These are phyloP conservation scores for Pseudozyma thailandica DNA, from an alignment of 1,284 basidiomycete species.

Conservation along the genomic window DNA sequence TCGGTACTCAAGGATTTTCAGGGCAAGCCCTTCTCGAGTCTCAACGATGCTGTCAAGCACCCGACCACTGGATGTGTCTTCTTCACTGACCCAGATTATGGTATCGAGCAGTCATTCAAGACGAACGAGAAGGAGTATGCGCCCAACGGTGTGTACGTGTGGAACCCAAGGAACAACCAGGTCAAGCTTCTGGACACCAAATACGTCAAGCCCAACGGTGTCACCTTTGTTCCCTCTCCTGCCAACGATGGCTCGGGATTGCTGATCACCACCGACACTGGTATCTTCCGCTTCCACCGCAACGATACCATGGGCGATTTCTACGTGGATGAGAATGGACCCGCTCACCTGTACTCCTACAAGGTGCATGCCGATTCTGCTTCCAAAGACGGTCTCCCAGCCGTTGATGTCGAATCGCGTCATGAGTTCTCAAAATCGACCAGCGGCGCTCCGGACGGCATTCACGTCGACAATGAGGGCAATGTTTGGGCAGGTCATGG, in stretches of 20 bases:
- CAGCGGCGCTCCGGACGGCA: constrained; percentile 43
- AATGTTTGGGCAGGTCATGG: constrained; percentile 53
- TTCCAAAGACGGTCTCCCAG: constrained; percentile 26
- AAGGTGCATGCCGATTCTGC: constrained; percentile 22
- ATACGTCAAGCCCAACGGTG: constrained; percentile 51
- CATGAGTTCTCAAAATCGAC: constrained; percentile 29
- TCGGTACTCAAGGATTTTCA: constrained; percentile 16
- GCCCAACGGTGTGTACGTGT: constrained; percentile 47
- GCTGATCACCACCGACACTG: constrained; percentile 47
- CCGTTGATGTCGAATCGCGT: constrained; percentile 23
- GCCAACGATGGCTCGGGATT: constrained; percentile 34
- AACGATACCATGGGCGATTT: constrained; percentile 38
- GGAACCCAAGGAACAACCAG: constrained; percentile 32
- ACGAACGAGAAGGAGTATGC: constrained; percentile 29
- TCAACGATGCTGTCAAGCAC: constrained; percentile 50
- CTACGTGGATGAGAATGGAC: constrained; percentile 34
- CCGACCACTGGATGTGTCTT: constrained; percentile 41
- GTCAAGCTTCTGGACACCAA: constrained; percentile 37
- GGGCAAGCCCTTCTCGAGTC: constrained; percentile 48
- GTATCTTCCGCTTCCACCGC: constrained; percentile 36
- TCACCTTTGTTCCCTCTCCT: constrained; percentile 41
- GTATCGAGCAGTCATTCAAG: constrained; percentile 52
- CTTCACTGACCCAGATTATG: constrained; percentile 57
- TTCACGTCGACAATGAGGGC: constrained; percentile 41
- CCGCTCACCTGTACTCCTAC: constrained; percentile 36